phyloP scores from a whole-genome alignment of 192 early-diverging fungal species.

The Kickxella alabastrina region DNA sequence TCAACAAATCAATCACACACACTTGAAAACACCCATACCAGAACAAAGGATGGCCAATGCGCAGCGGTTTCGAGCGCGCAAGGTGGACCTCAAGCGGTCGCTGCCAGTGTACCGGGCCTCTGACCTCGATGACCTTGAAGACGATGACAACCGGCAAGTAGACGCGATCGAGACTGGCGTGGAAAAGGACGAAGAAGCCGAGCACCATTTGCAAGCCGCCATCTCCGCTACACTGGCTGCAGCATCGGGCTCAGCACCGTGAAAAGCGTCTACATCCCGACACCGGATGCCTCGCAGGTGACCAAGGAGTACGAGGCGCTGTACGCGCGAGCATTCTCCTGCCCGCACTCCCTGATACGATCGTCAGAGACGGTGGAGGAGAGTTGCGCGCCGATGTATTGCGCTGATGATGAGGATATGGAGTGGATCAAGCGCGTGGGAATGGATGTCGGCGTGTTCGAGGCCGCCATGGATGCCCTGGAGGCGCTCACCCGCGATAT shows the following conservation, averaged over 20 bases:
- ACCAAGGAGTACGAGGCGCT: constrained; percentile 65
- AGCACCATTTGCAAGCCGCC: constrained; percentile 92
- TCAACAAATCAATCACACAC: not conserved
- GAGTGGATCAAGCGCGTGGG: constrained; percentile 54
- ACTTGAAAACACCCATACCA: not conserved
- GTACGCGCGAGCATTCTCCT: constrained; percentile 65
- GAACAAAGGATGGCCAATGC: constrained; percentile 41
- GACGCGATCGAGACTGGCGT: constrained; percentile 80
- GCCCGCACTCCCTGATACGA: constrained; percentile 75
- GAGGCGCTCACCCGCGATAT: constrained; percentile 70
- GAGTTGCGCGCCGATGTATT: constrained; percentile 80
- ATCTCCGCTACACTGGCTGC: constrained; percentile 73
- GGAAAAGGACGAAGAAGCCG: constrained; percentile 93
- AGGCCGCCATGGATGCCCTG: constrained; percentile 71
- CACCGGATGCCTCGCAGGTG: constrained; percentile 79
- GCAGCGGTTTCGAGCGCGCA: constrained; percentile 71
- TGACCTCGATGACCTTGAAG: constrained; percentile 82
- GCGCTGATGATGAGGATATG: constrained; percentile 83
- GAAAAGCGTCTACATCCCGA: constrained; percentile 77
- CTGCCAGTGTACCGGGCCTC: constrained; percentile 75
- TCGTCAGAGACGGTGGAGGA: constrained; percentile 89
- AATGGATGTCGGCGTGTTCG: constrained; percentile 72
- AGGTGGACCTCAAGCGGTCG: constrained; percentile 82
- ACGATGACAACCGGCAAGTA: constrained; percentile 60
- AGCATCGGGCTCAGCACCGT: constrained; percentile 54